A percentile compares a stretch with the other conserved stretches of the same genome.
These are phyloP conservation scores for Raphanus sativus DNA, from an alignment of 345 rosid genomes.

Conservation along the genomic window DNA sequence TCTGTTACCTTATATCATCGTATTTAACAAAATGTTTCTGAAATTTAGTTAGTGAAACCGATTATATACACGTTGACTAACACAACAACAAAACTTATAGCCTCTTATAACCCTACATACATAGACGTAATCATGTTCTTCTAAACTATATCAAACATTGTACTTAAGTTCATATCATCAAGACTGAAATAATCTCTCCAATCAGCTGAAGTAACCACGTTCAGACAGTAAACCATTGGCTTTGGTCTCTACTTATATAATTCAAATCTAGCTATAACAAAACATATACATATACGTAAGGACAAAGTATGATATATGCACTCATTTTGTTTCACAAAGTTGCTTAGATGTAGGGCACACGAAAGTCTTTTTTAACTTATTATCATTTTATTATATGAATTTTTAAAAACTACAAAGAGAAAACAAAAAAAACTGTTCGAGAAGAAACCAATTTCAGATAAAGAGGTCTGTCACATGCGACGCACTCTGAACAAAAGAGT, in stretches of 20 bases:
- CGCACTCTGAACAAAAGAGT: constrained; percentile 36
- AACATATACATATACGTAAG: not conserved
- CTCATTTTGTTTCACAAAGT: constrained; percentile 35
- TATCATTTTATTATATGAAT: not conserved
- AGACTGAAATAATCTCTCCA: not conserved
- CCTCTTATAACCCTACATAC: not conserved
- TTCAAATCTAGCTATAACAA: not conserved
- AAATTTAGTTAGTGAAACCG: not conserved
- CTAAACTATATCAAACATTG: not conserved
- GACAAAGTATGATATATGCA: constrained; percentile 30
- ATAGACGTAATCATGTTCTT: not conserved
- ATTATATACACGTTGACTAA: not conserved
- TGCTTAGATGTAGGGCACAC: constrained; percentile 13
- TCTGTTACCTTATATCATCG: not conserved
- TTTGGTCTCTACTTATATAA: not conserved
- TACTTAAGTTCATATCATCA: not conserved
- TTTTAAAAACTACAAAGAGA: not conserved
- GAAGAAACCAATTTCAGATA: constrained; percentile 36
- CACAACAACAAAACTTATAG: not conserved
- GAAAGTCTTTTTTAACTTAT: not conserved
- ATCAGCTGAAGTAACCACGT: not conserved
- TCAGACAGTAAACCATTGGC: not conserved
- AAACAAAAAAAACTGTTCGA: constrained; percentile 17
- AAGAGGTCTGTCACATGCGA: constrained; percentile 40
- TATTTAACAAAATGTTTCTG: not conserved